These are phyloP conservation scores for Penicillium polonicum DNA, from an alignment of 2,329 filamentous ascomycete species.

Conservation along the genomic window DNA sequence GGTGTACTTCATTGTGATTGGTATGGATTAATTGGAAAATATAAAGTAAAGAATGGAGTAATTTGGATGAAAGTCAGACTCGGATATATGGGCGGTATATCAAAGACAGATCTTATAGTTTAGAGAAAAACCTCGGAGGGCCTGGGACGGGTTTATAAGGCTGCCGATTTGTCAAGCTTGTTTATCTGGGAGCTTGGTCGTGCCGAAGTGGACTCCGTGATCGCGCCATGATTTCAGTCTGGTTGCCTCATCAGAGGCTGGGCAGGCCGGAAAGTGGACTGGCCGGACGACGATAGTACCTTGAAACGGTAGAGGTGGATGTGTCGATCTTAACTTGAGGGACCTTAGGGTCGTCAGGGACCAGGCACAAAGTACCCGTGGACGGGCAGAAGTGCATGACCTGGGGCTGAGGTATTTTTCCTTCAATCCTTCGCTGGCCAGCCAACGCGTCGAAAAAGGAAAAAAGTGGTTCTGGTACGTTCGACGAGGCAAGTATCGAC, in stretches of 20 bases:
- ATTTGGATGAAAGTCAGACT: not conserved
- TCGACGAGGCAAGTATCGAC: constrained; percentile 17
- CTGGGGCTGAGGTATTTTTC: constrained; percentile 10
- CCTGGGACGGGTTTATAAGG: constrained; percentile 15
- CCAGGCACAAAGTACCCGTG: not conserved
- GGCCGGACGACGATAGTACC: not conserved
- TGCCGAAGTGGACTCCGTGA: constrained; percentile 12
- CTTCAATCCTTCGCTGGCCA: constrained; percentile 5
- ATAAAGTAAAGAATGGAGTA: not conserved
- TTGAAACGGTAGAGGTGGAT: not conserved
- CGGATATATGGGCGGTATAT: not conserved
- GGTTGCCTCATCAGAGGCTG: constrained; percentile 7
- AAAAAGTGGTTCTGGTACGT: constrained; percentile 3
- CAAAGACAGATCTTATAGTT: constrained; percentile 1
- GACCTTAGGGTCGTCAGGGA: constrained; percentile 2
- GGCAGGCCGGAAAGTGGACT: not conserved
- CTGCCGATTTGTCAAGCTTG: not conserved
- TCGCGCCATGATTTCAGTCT: constrained; percentile 20
- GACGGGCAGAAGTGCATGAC: not conserved
- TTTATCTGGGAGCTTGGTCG: constrained; percentile 7
- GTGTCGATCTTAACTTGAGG: constrained; percentile 16
- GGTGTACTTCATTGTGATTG: constrained; percentile 21
- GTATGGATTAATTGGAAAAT: not conserved
- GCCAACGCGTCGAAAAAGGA: not conserved
- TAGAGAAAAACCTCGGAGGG: not conserved